A percentile compares a stretch with the other conserved stretches of the same genome.
phyloP scores from a whole-genome alignment of 2,329 filamentous ascomycete genomes.

The Phaeoacremonium minimum region DNA sequence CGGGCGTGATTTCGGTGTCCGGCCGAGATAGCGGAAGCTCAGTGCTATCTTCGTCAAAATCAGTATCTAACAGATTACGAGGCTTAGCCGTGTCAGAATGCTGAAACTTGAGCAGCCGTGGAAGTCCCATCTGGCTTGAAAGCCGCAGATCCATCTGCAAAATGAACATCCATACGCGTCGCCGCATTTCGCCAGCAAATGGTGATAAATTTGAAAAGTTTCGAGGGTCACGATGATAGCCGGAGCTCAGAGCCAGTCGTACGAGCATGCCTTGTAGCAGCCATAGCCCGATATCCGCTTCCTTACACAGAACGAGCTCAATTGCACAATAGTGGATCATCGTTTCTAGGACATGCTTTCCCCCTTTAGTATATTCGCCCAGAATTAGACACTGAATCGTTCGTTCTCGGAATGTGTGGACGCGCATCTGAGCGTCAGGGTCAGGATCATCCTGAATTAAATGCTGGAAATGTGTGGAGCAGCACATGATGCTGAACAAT shows the following conservation, averaged over 20 bases:
- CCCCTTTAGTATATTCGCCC: constrained; percentile 35
- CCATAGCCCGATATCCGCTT: constrained; percentile 27
- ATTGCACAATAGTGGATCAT: constrained; percentile 26
- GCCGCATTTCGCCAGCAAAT: constrained; percentile 39
- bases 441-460: constrained; percentile 7
- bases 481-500: constrained; percentile 38
- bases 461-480: constrained; percentile 22
- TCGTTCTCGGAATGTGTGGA: constrained; percentile 20
- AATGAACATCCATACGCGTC: constrained; percentile 35
- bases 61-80: constrained; percentile 35
- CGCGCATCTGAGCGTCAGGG: constrained; percentile 4
- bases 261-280: constrained; percentile 26
- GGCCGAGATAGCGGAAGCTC: constrained; percentile 30
- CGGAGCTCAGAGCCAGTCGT: constrained; percentile 31
- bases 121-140: constrained; percentile 38
- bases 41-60: constrained; percentile 28
- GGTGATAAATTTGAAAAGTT: constrained; percentile 33
- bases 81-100: constrained; percentile 36
- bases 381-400: constrained; percentile 29
- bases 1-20: constrained; percentile 21
- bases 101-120: constrained; percentile 30
- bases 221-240: constrained; percentile 37
- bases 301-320: constrained; percentile 22
- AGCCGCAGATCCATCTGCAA: constrained; percentile 34
- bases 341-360: constrained; percentile 34